These are phyloP conservation scores for Colletotrichum godetiae DNA, from an alignment of 2,329 filamentous ascomycete species.

Conservation along the genomic window DNA sequence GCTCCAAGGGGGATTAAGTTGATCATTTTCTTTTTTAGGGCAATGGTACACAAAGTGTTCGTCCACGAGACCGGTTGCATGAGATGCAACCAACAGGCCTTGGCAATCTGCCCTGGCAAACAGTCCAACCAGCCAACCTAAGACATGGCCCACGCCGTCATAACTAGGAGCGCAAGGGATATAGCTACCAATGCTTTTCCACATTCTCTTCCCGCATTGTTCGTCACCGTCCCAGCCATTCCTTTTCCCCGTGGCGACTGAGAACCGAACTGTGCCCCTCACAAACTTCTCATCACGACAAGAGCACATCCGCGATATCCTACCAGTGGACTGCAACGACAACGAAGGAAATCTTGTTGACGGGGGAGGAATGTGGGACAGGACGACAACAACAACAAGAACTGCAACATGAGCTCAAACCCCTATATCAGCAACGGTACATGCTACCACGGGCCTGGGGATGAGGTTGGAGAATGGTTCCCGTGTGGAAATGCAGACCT, in stretches of 20 bases:
- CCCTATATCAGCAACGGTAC: constrained; percentile 47
- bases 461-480: constrained; percentile 39
- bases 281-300: neutral
- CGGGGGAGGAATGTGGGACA: neutral
- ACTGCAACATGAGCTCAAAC: constrained; percentile 34
- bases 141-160: constrained; percentile 4
- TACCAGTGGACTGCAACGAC: neutral
- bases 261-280: neutral
- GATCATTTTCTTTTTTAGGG: constrained; percentile 12
- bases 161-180: neutral
- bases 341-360: neutral
- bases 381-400: neutral
- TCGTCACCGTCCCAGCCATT: neutral
- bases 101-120: neutral
- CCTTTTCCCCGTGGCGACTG: neutral
- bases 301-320: neutral
- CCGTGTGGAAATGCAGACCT: constrained; percentile 48
- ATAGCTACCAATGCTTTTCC: neutral
- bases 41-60: neutral
- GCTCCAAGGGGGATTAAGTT: neutral
- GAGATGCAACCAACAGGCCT: neutral
- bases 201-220: neutral
- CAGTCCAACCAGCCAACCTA: constrained; percentile 6
- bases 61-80: neutral
- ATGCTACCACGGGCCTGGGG: constrained; percentile 41